phyloP scores from a whole-genome alignment of 805 yeast genomes.

The Candida anglica region DNA sequence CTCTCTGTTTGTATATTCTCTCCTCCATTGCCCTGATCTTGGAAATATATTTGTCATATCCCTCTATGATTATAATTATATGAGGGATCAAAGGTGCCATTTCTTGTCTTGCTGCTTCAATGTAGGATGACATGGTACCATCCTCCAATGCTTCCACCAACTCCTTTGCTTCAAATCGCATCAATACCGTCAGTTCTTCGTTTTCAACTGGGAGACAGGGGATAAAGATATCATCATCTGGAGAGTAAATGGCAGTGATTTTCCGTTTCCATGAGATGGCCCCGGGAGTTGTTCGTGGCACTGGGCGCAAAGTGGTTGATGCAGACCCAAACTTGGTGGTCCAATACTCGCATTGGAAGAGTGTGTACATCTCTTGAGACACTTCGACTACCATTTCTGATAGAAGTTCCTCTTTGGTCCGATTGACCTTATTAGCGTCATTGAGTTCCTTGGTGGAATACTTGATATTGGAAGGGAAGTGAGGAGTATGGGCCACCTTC shows the following conservation, averaged over 20 bases:
- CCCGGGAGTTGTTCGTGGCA: slow-evolving; percentile 25
- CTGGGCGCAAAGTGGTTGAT: not conserved
- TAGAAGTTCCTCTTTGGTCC: slow-evolving; percentile 49
- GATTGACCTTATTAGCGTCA: slow-evolving; percentile 29
- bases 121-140: slow-evolving; percentile 5
- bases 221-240: slow-evolving; percentile 45
- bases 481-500: slow-evolving; percentile 1
- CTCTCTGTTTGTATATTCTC: slow-evolving; percentile 36
- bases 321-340: slow-evolving; percentile 6
- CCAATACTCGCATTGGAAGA: slow-evolving; percentile 21
- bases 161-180: slow-evolving; percentile 42
- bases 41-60: slow-evolving; percentile 43
- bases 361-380: slow-evolving; percentile 20
- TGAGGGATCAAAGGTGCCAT: slow-evolving; percentile 5
- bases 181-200: slow-evolving; percentile 41
- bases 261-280: slow-evolving; percentile 51
- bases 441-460: slow-evolving; percentile 27
- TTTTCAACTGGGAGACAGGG: slow-evolving; percentile 43
- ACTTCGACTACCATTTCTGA: slow-evolving; percentile 46
- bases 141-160: slow-evolving; percentile 6
- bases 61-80: slow-evolving; percentile 45
- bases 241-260: slow-evolving; percentile 46
- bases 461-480: slow-evolving; percentile 7
- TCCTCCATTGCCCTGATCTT: slow-evolving; percentile 45
- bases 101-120: slow-evolving; percentile 7